Evolutionary conservation across 2,329 filamentous ascomycete species (phyloP), one percentile per base, ranked within the genome.

Genomic region (Botrytis aclada): DNA sequence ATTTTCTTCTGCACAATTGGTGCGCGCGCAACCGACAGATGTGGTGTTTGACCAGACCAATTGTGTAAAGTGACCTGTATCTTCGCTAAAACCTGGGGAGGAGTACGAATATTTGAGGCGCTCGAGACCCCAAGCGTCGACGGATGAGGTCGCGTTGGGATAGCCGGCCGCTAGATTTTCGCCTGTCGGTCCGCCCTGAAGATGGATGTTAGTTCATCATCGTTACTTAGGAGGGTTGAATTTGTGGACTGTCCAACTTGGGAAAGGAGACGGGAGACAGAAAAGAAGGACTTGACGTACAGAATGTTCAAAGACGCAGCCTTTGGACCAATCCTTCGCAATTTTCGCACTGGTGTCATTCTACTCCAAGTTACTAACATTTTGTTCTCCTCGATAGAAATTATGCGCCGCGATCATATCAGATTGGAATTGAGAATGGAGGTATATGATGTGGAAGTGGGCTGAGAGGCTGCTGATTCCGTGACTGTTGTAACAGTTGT

Each of bases 121-220:
- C 81, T 93, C 90, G 75, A 85, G 79, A 29, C 88, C 92, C 92
- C 92, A 94, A 2, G 86, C 87, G 62, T 88, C 86, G n/a, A 94
- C 84, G 67, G 87, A 85, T 5, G 85, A 83, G 0, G 86, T 86
- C 1, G 86, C 87, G 78, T 91, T 89, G 0, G 83, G 75, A 79
- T 89, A 93, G 6, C 91, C 92, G 7, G 89, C 84, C 12, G 91
- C 91, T 5, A 95, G 85, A 81, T 94, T 95, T 82, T 95, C 92
- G 78, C 92, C 92, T 75, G 89, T 90, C 0, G 90, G 88, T 0
- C 90, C 89, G 71, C 86, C 85, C 84, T 86, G 41, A 6, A 18
- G 5, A 20, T 22, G 18, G n/a, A 20, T 69, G 8, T 32, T 22
- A 14, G 37, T 34, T 10, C 12, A 10, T 60, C 20, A 5, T 22